Evolutionary conservation across 345 rosid genomes (phyloP).

Genomic region (Brassica juncea): DNA sequence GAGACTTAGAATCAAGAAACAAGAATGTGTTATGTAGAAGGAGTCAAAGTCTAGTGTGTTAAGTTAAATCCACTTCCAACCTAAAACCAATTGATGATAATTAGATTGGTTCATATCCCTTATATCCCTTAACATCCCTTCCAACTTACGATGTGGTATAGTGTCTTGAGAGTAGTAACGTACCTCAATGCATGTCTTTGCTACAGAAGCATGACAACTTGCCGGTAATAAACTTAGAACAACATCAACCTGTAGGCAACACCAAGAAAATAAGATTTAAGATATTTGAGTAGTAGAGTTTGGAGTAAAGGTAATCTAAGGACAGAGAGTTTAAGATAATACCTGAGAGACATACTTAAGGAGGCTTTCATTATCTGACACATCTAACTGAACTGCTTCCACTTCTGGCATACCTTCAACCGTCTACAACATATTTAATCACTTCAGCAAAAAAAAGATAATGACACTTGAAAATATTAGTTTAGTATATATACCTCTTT

Average conservation of each 20-base stretch:
- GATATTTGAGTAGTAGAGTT: not conserved
- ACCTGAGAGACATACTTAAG: slow-evolving; percentile 75
- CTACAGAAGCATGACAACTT: slow-evolving; percentile 65
- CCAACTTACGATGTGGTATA: too few relatives aligned
- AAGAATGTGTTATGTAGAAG: not conserved
- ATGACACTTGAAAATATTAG: not conserved
- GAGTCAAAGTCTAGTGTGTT: slow-evolving; percentile 2
- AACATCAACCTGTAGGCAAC: slow-evolving; percentile 69
- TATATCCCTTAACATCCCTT: too few relatives aligned
- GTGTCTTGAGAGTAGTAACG: not conserved
- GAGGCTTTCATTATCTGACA: slow-evolving; percentile 67
- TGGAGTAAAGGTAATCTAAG: not conserved
- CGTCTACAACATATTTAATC: slow-evolving; percentile 46
- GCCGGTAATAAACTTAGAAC: slow-evolving; percentile 85
- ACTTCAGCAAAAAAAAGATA: slow-evolving; percentile 3
- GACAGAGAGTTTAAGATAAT: slow-evolving; percentile 16
- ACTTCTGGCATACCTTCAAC: slow-evolving; percentile 76
- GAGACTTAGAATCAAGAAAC: not conserved
- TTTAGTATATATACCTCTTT: slow-evolving; percentile 62
- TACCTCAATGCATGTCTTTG: slow-evolving; percentile 87
- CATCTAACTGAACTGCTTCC: slow-evolving; percentile 73
- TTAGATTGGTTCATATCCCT: too few relatives aligned
- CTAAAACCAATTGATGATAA: too few relatives aligned
- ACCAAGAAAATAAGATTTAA: not conserved
- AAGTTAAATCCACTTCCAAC: too few relatives aligned